phyloP scores from a whole-genome alignment of 306 rosid genomes.

The Cucumis cinereus region DNA sequence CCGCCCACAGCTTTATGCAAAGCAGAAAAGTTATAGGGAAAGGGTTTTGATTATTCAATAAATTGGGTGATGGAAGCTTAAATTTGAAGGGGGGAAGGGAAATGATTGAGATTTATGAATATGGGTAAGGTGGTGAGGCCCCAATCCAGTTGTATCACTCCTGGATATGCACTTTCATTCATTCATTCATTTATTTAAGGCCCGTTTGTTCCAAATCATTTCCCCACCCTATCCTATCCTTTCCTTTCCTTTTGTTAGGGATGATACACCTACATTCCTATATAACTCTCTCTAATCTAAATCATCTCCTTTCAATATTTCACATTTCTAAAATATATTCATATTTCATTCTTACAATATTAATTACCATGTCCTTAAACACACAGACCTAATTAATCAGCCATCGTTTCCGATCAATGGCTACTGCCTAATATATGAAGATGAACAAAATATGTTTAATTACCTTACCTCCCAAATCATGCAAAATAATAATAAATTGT shows the following conservation, averaged over 20 bases:
- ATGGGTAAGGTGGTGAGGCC: neutral
- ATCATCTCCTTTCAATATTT: too few relatives aligned
- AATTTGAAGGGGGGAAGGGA: neutral
- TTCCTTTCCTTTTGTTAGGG: neutral
- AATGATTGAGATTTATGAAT: neutral
- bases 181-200: neutral
- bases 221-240: neutral
- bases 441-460: too few relatives aligned
- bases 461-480: neutral
- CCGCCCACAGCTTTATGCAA: neutral
- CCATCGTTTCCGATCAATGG: too few relatives aligned
- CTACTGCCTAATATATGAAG: neutral
- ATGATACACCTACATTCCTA: neutral
- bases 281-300: too few relatives aligned
- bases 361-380: too few relatives aligned
- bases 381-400: too few relatives aligned
- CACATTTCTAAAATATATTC: too few relatives aligned
- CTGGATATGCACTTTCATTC: neutral
- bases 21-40: too few relatives aligned
- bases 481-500: neutral
- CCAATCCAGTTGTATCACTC: neutral
- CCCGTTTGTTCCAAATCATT: too few relatives aligned
- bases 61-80: neutral
- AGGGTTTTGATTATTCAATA: neutral
- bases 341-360: too few relatives aligned